Evolutionary conservation across 148 eudicot species (phyloP).

Genomic region (Chenopodium berlandieri): DNA sequence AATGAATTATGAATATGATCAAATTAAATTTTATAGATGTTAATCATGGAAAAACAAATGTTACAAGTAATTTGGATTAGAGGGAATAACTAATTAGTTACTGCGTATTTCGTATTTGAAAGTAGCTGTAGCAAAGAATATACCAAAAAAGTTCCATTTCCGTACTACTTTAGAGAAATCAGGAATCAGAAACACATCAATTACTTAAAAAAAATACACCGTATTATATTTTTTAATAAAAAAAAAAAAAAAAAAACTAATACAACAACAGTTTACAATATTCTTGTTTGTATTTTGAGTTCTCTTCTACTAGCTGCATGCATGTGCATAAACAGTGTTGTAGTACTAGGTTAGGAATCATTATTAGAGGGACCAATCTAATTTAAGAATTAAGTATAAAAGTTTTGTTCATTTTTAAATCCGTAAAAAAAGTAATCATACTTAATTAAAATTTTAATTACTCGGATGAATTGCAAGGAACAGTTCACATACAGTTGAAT

Average conservation of each 20-base stretch:
- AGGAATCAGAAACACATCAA: not conserved
- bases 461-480: not conserved
- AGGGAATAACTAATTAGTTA: no score
- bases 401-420: not conserved
- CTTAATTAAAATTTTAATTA: not conserved
- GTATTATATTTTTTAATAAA: not conserved
- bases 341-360: conserved; percentile 21
- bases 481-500: not conserved
- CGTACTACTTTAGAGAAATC: not conserved
- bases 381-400: not conserved
- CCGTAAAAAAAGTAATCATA: not conserved
- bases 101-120: no score
- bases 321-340: conserved; percentile 12
- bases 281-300: not conserved
- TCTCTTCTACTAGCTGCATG: not conserved
- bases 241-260: no score
- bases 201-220: not conserved
- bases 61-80: no score
- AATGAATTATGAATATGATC: no score
- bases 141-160: not conserved
- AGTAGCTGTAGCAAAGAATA: conserved; percentile 1
- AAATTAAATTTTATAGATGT: no score
- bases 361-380: conserved; percentile 26
- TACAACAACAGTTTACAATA: not conserved
- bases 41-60: no score